Conservation (phyloP, 345 rosid species). For the Eucalyptus leucophloia region DNA sequence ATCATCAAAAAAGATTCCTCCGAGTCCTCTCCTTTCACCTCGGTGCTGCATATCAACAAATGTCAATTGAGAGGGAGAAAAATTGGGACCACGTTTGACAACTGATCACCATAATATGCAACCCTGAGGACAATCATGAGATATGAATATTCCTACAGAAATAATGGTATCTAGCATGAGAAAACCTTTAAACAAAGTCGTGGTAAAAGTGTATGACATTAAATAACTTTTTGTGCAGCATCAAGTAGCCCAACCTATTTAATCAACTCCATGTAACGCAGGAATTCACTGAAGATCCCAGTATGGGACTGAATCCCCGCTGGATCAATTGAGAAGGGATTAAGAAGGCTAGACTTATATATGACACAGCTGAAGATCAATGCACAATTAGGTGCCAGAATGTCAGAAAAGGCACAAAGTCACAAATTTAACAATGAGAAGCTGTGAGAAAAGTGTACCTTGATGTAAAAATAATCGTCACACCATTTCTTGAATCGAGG, state of each 20-base stretch:
- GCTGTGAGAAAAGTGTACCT: conserved; percentile 25
- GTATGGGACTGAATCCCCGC: neutral
- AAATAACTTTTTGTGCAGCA: neutral
- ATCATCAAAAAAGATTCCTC: conserved; percentile 98
- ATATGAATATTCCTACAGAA: neutral
- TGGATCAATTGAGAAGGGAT: neutral
- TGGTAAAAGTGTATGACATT: neutral
- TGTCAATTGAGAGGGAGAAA: neutral
- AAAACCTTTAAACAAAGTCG: neutral
- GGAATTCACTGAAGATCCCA: neutral
- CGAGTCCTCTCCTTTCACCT: conserved; percentile 91
- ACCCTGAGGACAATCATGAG: neutral
- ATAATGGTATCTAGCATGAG: neutral
- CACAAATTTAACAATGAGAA: neutral
- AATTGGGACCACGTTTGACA: neutral
- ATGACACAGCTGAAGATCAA: neutral
- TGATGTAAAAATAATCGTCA: conserved; percentile 86
- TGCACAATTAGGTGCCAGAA: neutral
- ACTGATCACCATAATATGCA: neutral
- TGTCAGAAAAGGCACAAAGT: neutral
- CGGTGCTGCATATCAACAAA: conserved; percentile 57
- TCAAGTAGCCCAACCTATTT: neutral
- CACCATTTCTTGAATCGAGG: conserved; percentile 97
- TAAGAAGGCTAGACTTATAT: neutral
- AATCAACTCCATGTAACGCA: neutral